These are phyloP conservation scores for Podosphaera fusca DNA, from an alignment of 2,329 filamentous ascomycete species.

Conservation along the genomic window DNA sequence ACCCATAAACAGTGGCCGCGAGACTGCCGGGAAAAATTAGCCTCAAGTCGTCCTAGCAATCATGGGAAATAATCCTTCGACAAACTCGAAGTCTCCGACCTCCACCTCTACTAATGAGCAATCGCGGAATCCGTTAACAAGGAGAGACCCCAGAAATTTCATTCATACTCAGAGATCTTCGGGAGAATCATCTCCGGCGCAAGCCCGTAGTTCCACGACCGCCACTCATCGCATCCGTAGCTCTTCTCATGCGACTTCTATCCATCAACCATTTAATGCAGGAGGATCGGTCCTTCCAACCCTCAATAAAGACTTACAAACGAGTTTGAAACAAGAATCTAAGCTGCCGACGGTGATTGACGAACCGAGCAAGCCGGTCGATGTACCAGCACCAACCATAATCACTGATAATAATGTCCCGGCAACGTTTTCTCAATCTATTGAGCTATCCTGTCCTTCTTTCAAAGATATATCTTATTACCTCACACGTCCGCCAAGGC, in stretches of 20 bases:
- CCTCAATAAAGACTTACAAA: slow-evolving; percentile 7
- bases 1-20: slow-evolving; percentile 6
- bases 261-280: slow-evolving; percentile 2
- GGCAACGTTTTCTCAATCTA: slow-evolving; percentile 20
- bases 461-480: slow-evolving; percentile 29
- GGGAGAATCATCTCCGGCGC: slow-evolving; percentile 37
- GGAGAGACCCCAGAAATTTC: slow-evolving; percentile 25
- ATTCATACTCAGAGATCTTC: slow-evolving; percentile 32
- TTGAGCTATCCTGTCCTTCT: slow-evolving; percentile 26
- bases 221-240: slow-evolving; percentile 12
- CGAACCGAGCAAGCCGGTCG: slow-evolving; percentile 31
- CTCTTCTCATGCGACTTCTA: slow-evolving; percentile 4
- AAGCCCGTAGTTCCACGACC: slow-evolving; percentile 21
- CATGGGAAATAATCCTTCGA: slow-evolving; percentile 25
- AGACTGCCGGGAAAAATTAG: neutral
- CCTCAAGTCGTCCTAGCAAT: neutral
- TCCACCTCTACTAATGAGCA: slow-evolving; percentile 11
- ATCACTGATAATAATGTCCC: slow-evolving; percentile 10
- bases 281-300: slow-evolving; percentile 5
- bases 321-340: slow-evolving; percentile 8
- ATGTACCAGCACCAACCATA: slow-evolving; percentile 19
- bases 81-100: slow-evolving; percentile 16
- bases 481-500: slow-evolving; percentile 54
- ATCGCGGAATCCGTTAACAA: slow-evolving; percentile 13
- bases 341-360: slow-evolving; percentile 5